A percentile compares a stretch with the other conserved stretches of the same genome.
These are phyloP conservation scores for Yamadazyma dendronema DNA, from an alignment of 1,139 yeast species.

Conservation along the genomic window DNA sequence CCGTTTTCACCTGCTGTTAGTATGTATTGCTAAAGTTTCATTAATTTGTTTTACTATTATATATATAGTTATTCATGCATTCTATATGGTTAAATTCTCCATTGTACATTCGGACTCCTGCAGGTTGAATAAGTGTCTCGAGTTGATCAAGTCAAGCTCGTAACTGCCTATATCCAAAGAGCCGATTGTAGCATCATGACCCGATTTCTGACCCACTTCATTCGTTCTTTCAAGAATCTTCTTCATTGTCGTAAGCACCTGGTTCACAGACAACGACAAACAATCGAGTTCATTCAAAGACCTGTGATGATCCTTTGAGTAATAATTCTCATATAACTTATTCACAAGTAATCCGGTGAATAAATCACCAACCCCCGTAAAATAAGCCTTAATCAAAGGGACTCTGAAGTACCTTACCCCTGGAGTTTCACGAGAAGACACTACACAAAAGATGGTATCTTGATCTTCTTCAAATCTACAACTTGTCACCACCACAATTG, in stretches of 20 bases:
- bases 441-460: slow-evolving; percentile 47
- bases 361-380: slow-evolving; percentile 92
- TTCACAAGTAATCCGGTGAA: slow-evolving; percentile 78
- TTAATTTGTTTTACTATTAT: not conserved
- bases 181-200: slow-evolving; percentile 29
- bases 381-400: slow-evolving; percentile 64
- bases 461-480: slow-evolving; percentile 19
- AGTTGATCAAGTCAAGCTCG: slow-evolving; percentile 40
- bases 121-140: slow-evolving; percentile 28
- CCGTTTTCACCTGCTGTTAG: slow-evolving; percentile 70
- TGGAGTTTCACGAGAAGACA: slow-evolving; percentile 41
- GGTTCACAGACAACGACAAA: slow-evolving; percentile 40
- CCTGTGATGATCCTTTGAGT: slow-evolving; percentile 1
- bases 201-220: slow-evolving; percentile 9
- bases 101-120: slow-evolving; percentile 18
- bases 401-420: slow-evolving; percentile 36
- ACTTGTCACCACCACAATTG: slow-evolving; percentile 63
- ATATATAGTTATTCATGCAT: not conserved
- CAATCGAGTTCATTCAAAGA: slow-evolving; percentile 8
- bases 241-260: slow-evolving; percentile 50
- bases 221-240: slow-evolving; percentile 42
- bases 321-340: slow-evolving; percentile 39
- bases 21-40: slow-evolving; percentile 21
- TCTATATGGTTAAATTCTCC: not conserved
- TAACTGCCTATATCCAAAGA: slow-evolving; percentile 41